Evolutionary conservation across 176 grass and related monocot genomes (phyloP).

Genomic region (Puccinellia tenuiflora): DNA sequence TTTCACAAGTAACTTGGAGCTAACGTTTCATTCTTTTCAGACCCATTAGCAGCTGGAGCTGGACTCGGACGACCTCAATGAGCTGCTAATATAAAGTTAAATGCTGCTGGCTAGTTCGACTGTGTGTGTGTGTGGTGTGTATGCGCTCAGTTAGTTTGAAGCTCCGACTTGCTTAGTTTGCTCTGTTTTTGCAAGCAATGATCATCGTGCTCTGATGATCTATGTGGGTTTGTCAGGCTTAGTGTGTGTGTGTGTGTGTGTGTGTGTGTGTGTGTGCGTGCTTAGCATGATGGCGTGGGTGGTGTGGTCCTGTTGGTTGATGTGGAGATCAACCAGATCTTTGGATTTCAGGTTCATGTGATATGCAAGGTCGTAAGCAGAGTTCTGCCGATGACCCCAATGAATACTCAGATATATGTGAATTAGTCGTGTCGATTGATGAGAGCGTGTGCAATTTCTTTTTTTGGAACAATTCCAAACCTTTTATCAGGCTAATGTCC

Average conservation of each 20-base stretch:
- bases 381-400: neutral
- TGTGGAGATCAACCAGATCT: neutral
- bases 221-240: neutral
- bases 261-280: conserved; percentile 24
- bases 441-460: neutral
- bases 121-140: neutral
- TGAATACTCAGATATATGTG: neutral
- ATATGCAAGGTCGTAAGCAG: neutral
- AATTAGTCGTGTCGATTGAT: neutral
- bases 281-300: conserved; percentile 19
- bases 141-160: neutral
- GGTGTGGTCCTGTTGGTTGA: neutral
- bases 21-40: conserved; percentile 15
- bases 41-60: conserved; percentile 17
- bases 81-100: neutral
- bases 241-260: conserved; percentile 24
- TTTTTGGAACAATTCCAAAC: neutral
- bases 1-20: neutral
- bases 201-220: conserved; percentile 26
- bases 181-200: conserved; percentile 10
- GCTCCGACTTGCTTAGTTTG: neutral
- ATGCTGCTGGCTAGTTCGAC: neutral
- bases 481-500: too few species aligned
- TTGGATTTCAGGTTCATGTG: neutral
- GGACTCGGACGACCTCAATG: neutral